A percentile compares a stretch with the other conserved stretches of the same genome.
phyloP scores from a whole-genome alignment of 768 basidiomycete genomes.

The Leucocoprinus sp. region DNA sequence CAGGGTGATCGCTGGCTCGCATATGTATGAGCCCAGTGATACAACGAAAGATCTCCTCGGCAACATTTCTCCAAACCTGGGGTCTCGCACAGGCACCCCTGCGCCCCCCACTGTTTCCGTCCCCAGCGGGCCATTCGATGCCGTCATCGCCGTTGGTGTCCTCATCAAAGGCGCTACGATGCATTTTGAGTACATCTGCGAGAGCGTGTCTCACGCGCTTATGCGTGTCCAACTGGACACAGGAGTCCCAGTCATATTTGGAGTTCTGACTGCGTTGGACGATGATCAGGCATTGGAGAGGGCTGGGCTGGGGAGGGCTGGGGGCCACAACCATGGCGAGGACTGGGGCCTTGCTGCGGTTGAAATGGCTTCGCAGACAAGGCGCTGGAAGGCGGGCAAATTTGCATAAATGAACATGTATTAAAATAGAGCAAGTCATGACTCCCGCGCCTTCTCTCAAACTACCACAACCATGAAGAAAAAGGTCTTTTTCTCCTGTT shows the following conservation, averaged over 20 bases:
- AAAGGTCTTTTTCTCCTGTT: constrained; percentile 36
- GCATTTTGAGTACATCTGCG: constrained; percentile 99
- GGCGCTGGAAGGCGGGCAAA: constrained; percentile 62
- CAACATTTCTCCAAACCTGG: constrained; percentile 21
- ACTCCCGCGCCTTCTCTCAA: constrained; percentile 14
- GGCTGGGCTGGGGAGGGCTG: constrained; percentile 75
- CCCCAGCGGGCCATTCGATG: constrained; percentile 68
- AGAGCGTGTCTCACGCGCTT: constrained; percentile 85
- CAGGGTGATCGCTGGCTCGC: constrained; percentile 86
- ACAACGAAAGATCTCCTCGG: constrained; percentile 66
- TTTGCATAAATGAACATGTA: constrained; percentile 31
- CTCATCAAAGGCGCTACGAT: constrained; percentile 97
- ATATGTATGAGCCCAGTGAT: constrained; percentile 67
- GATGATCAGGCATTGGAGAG: constrained; percentile 94
- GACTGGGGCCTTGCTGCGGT: constrained; percentile 98
- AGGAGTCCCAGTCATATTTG: constrained; percentile 92
- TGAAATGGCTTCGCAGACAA: constrained; percentile 72
- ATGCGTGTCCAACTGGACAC: constrained; percentile 95
- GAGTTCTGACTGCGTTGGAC: constrained; percentile 84
- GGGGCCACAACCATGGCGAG: constrained; percentile 93
- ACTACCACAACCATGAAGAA: constrained; percentile 43
- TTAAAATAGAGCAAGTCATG: constrained; percentile 1
- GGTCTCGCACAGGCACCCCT: constrained; percentile 47
- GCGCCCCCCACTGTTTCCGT: constrained; percentile 27
- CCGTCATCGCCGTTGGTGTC: constrained; percentile 94